Evolutionary conservation across 495 filamentous ascomycete species (phyloP).

Genomic region (Talaromyces stipitatus): DNA sequence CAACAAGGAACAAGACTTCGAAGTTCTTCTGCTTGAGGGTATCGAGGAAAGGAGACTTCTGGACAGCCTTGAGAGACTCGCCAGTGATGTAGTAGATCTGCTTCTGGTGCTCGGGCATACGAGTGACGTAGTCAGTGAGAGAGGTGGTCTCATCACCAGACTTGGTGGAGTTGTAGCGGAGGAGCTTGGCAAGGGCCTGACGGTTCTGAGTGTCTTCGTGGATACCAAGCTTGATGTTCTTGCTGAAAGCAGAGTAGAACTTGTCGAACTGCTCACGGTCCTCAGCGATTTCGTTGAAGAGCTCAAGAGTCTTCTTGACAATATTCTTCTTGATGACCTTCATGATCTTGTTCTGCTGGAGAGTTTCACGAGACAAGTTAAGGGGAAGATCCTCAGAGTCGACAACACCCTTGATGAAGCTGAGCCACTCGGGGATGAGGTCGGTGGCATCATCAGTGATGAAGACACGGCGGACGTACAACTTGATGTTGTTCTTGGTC

Average conservation of each 20-base stretch:
- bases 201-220: slow-evolving; percentile 99
- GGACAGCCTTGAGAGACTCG: slow-evolving; percentile 96
- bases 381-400: slow-evolving; percentile 98
- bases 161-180: slow-evolving; percentile 98
- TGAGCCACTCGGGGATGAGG: slow-evolving; percentile 97
- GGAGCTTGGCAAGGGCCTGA: slow-evolving; percentile 86
- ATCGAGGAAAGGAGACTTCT: slow-evolving; percentile 98
- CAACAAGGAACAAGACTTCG: slow-evolving; percentile 97
- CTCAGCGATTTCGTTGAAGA: slow-evolving; percentile 97
- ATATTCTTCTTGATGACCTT: slow-evolving; percentile 99
- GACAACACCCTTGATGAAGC: slow-evolving; percentile 99
- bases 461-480: slow-evolving; percentile 99
- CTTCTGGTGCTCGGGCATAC: slow-evolving; percentile 99
- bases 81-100: slow-evolving; percentile 99
- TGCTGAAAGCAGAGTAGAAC: slow-evolving; percentile 98
- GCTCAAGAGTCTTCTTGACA: slow-evolving; percentile 99
- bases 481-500: slow-evolving; percentile 99
- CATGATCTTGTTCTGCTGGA: slow-evolving; percentile 99
- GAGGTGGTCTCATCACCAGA: slow-evolving; percentile 94
- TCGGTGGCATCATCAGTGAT: slow-evolving; percentile 99
- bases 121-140: slow-evolving; percentile 91
- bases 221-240: slow-evolving; percentile 99
- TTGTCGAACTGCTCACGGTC: slow-evolving; percentile 99
- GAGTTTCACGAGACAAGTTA: slow-evolving; percentile 98
- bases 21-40: slow-evolving; percentile 99